Conservation (phyloP, 495 filamentous ascomycete species). For the Xanthoparmelia taractica region DNA sequence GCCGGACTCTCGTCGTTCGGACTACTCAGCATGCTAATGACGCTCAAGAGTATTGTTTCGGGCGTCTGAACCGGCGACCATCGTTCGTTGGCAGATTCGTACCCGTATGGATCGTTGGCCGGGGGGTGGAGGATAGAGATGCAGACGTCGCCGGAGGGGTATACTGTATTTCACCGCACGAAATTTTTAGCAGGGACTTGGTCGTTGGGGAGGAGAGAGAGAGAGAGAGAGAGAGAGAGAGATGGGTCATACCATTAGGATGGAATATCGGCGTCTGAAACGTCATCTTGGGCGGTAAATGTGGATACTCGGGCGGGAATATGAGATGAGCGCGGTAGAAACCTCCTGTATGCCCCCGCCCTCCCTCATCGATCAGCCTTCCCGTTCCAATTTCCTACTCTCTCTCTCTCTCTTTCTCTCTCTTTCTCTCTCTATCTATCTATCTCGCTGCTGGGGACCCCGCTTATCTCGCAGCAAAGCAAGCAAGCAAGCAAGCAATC, state of each 20-base stretch:
- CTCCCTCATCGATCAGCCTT: no score
- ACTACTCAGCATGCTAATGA: conserved; percentile 86
- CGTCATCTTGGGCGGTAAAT: conserved; percentile 81
- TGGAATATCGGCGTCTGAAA: conserved; percentile 90
- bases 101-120: conserved; percentile 92
- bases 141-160: conserved; percentile 81
- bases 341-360: conserved; percentile 52
- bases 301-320: conserved; percentile 80
- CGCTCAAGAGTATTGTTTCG: conserved; percentile 85
- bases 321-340: conserved; percentile 77
- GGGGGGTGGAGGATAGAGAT: conserved; percentile 96
- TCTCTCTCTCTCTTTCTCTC: no score
- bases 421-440: no score
- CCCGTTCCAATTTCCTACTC: no score
- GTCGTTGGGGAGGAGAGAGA: conserved; percentile 1
- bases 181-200: background rate
- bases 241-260: conserved; percentile 72
- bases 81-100: conserved; percentile 83
- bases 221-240: no score
- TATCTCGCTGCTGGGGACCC: no score
- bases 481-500: no score
- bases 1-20: conserved; percentile 95
- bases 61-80: conserved; percentile 98
- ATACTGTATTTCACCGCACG: conserved; percentile 45
- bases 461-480: no score